Evolutionary conservation across 805 yeast genomes (phyloP).

Genomic region (Kuraishia capsulata): DNA sequence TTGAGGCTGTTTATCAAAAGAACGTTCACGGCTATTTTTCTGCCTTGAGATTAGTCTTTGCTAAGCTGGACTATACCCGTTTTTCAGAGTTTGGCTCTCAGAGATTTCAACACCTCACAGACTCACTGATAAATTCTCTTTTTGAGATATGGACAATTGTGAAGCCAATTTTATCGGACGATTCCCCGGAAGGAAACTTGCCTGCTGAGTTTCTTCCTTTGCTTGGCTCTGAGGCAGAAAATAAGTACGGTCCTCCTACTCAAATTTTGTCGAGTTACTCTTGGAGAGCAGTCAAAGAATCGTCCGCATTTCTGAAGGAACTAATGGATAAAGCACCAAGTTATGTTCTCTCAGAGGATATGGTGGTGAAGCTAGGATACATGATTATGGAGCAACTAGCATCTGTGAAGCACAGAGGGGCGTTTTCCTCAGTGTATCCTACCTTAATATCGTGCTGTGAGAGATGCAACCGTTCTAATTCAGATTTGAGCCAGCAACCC

Average conservation of each 20-base stretch:
- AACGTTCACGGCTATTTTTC: constrained; percentile 68
- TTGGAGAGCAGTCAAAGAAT: constrained; percentile 80
- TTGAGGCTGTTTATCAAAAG: constrained; percentile 33
- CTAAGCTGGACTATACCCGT: constrained; percentile 9
- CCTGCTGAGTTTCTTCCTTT: constrained; percentile 35
- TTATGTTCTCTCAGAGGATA: constrained; percentile 13
- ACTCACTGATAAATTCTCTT: constrained; percentile 3
- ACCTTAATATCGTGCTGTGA: constrained; percentile 61
- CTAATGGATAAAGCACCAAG: constrained; percentile 26
- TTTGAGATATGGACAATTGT: constrained; percentile 33
- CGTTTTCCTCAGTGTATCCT: constrained; percentile 83
- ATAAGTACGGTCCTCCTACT: constrained; percentile 24
- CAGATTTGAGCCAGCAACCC: constrained; percentile 30
- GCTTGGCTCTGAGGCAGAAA: constrained; percentile 21
- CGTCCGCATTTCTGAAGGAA: constrained; percentile 43
- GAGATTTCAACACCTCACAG: constrained; percentile 5
- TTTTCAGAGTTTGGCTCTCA: constrained; percentile 5
- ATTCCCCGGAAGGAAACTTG: constrained; percentile 62
- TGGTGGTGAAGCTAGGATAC: constrained; percentile 35
- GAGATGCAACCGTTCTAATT: constrained; percentile 30
- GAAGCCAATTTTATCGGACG: constrained; percentile 47
- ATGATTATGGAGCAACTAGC: constrained; percentile 59
- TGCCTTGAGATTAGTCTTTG: constrained; percentile 35
- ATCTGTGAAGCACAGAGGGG: constrained; percentile 80
- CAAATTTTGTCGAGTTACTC: constrained; percentile 55